A percentile compares a stretch with the other conserved stretches of the same genome.
phyloP scores from a whole-genome alignment of 2,329 filamentous ascomycete genomes.

The Nigrospora osmanthi region DNA sequence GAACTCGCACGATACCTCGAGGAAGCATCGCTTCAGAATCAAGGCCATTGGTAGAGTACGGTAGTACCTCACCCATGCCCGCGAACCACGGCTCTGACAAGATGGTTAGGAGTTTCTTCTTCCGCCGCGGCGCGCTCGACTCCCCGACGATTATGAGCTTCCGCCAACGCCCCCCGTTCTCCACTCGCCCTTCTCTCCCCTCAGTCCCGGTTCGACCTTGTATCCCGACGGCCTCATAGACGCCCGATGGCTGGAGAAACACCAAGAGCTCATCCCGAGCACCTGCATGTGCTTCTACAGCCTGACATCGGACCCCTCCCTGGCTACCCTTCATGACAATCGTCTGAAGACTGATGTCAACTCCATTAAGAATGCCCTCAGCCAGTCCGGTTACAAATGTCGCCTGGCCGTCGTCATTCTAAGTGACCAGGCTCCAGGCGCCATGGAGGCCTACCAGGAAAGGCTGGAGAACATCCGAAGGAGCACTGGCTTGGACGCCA shows the following conservation, averaged over 20 bases:
- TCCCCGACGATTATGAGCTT: slow-evolving; percentile 42
- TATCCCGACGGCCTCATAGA: slow-evolving; percentile 89
- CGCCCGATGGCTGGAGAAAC: slow-evolving; percentile 77
- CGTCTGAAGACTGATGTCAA: slow-evolving; percentile 83
- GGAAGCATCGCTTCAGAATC: slow-evolving; percentile 57
- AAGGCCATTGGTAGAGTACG: slow-evolving; percentile 75
- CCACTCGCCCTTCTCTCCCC: slow-evolving; percentile 85
- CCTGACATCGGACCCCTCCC: slow-evolving; percentile 64
- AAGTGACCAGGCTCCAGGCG: slow-evolving; percentile 51
- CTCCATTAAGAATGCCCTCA: slow-evolving; percentile 60
- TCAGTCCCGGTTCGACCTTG: slow-evolving; percentile 73
- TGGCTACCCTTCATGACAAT: slow-evolving; percentile 75
- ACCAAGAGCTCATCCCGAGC: slow-evolving; percentile 76
- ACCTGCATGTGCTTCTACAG: slow-evolving; percentile 75
- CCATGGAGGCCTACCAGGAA: slow-evolving; percentile 56
- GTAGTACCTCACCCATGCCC: not conserved
- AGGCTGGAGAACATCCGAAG: slow-evolving; percentile 72
- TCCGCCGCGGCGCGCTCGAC: slow-evolving; percentile 48
- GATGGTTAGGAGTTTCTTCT: slow-evolving; percentile 42
- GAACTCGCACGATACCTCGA: slow-evolving; percentile 49
- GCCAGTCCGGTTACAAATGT: slow-evolving; percentile 67
- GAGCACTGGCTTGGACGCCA: slow-evolving; percentile 73
- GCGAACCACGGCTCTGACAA: slow-evolving; percentile 3
- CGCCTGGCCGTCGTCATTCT: slow-evolving; percentile 72
- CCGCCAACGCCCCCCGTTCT: slow-evolving; percentile 47